Evolutionary conservation across 2,329 filamentous ascomycete genomes (phyloP).

Genomic region (Fusarium goolgardi): DNA sequence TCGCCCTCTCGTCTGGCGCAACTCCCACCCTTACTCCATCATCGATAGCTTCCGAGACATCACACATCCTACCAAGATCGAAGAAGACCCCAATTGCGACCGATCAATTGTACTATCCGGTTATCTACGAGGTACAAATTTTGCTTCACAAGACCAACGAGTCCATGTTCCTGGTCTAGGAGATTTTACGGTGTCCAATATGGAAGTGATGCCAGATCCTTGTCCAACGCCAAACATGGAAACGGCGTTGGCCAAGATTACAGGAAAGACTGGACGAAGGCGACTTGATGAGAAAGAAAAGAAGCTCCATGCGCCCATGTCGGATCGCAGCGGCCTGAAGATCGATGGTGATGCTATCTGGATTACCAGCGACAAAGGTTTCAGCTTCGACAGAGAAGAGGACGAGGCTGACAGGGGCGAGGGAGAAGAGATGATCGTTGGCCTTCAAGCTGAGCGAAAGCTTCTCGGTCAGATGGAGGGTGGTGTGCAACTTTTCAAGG

Average conservation of each 20-base stretch:
- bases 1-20: slow-evolving; percentile 94
- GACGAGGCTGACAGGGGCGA: slow-evolving; percentile 84
- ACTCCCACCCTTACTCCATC: slow-evolving; percentile 92
- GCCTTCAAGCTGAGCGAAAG: slow-evolving; percentile 83
- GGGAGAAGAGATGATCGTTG: slow-evolving; percentile 94
- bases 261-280: slow-evolving; percentile 82
- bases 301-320: slow-evolving; percentile 96
- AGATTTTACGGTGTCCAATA: slow-evolving; percentile 83
- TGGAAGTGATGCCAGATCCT: slow-evolving; percentile 91
- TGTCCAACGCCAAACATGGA: slow-evolving; percentile 95
- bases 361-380: slow-evolving; percentile 76
- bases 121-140: slow-evolving; percentile 94
- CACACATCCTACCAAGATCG: slow-evolving; percentile 90
- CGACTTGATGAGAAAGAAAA: slow-evolving; percentile 97
- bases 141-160: slow-evolving; percentile 83
- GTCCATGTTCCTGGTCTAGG: slow-evolving; percentile 94
- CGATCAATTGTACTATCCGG: slow-evolving; percentile 91
- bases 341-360: slow-evolving; percentile 98
- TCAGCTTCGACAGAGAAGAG: slow-evolving; percentile 77
- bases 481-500: slow-evolving; percentile 87
- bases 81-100: slow-evolving; percentile 89
- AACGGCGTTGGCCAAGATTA: slow-evolving; percentile 84
- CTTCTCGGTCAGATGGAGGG: slow-evolving; percentile 85
- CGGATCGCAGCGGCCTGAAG: slow-evolving; percentile 93
- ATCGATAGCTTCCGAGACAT: slow-evolving; percentile 96